Evolutionary conservation across 2,329 filamentous ascomycete genomes (phyloP).

Genomic region (Phialophora chinensis): DNA sequence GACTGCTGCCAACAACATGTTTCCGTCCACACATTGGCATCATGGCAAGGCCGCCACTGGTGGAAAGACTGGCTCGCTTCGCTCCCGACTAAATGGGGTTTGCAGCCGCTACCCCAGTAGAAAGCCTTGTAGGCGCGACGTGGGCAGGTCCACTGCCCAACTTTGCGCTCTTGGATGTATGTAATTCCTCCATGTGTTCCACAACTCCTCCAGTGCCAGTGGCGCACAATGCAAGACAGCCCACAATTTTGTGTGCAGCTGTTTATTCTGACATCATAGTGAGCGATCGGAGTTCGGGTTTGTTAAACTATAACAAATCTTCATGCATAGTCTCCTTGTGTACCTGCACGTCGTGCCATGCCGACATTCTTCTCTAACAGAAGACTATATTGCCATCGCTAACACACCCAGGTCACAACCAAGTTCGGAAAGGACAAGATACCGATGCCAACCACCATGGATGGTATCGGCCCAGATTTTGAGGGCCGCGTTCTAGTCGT

Average conservation of each 20-base stretch:
- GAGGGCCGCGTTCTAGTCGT: constrained; percentile 72
- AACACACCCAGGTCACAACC: background rate
- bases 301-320: constrained; percentile 1
- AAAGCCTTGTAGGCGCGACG: background rate
- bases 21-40: background rate
- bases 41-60: background rate
- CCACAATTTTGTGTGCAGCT: background rate
- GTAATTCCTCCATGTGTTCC: background rate
- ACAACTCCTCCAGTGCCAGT: too few species aligned
- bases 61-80: background rate
- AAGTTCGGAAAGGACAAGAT: background rate
- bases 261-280: constrained; percentile 19
- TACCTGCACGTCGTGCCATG: background rate
- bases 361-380: background rate
- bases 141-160: background rate
- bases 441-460: background rate
- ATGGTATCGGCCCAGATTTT: constrained; percentile 25
- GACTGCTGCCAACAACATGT: background rate
- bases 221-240: background rate
- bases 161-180: background rate
- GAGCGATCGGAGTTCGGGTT: background rate
- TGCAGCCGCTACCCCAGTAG: background rate
- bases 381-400: too few species aligned
- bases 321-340: background rate
- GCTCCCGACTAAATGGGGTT: background rate